Evolutionary conservation across 139 green algal genomes (phyloP), one percentile per base, ranked within the genome.

Genomic region (Picochlorum costavermella): DNA sequence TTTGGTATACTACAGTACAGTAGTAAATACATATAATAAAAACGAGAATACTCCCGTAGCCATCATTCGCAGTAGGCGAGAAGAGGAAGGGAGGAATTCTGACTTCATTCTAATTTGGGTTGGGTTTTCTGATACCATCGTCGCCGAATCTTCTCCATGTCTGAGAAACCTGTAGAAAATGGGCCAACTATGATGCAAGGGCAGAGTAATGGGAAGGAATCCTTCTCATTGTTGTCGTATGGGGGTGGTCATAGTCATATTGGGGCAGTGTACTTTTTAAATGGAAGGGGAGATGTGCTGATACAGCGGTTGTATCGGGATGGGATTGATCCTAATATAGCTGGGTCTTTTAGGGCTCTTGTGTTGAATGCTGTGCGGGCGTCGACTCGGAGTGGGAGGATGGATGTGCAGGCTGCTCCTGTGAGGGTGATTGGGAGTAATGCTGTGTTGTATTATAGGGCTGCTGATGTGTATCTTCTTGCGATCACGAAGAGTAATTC

Each of bases 391-490:
- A 85, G 75, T 28, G 82, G 84, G 3, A 59, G 46, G 6, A 68
- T 83, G 33, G 31, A 73, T 16, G 69, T 65, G 1, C 75, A 69
- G 6, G 53, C 77, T 26, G 75, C 77, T 5, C 90, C 91, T 14
- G 85, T 96, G 43, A 75, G 87, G 12, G 62, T 72, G 55, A 56
- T 98, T 26, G 89, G 88, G 17, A 75, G 71, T 10, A 74, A 71
- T 69, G 87, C 77, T 9, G 96, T 94, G 72, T 75, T 97, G 71
- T 94, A 95, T 77, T 76, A 94, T 63, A 77, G 89, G 6, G 67
- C 86, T 59, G 75, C 70, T 40, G 88, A 98, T 62, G 79, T 98
- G 0, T 98, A 97, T 76, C 80, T 98, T 33, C 65, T 98, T 56
- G 85, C 81, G n/a, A 76, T 97, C 29, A 91, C 89, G 16, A 83